These are phyloP conservation scores for Globisporangium heterothallicum DNA, from an alignment of 352 stramenopile species.

Conservation along the genomic window DNA sequence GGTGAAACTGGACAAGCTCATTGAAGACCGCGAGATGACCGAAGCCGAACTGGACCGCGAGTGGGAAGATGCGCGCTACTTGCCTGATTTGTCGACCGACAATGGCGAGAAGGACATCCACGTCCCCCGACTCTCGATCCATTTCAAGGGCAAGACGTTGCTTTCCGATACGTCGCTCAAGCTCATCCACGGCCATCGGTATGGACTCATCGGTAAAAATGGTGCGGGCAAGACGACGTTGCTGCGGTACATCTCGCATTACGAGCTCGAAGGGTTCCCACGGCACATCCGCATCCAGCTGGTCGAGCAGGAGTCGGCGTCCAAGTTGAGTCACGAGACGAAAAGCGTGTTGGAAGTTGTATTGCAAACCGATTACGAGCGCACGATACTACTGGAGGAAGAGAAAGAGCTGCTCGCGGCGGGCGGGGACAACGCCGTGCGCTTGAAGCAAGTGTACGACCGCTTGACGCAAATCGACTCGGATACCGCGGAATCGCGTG, in stretches of 20 bases:
- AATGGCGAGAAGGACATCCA: constrained; percentile 86
- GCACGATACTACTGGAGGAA: constrained; percentile 86
- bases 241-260: constrained; percentile 93
- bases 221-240: constrained; percentile 94
- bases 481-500: constrained; percentile 87
- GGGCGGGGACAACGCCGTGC: constrained; percentile 38
- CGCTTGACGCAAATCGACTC: constrained; percentile 87
- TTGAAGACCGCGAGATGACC: constrained; percentile 44
- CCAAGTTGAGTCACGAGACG: constrained; percentile 71
- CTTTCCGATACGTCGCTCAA: constrained; percentile 84
- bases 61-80: constrained; percentile 73
- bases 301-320: constrained; percentile 92
- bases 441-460: constrained; percentile 82
- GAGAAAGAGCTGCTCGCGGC: constrained; percentile 87
- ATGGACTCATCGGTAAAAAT: constrained; percentile 94
- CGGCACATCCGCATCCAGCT: constrained; percentile 93
- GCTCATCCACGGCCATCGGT: constrained; percentile 75
- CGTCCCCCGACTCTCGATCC: constrained; percentile 81
- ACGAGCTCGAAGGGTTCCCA: constrained; percentile 96
- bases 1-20: constrained; percentile 61
- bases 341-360: constrained; percentile 93
- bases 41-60: constrained; percentile 65
- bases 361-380: constrained; percentile 93
- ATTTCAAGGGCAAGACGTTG: constrained; percentile 89
- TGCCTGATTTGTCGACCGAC: constrained; percentile 73